Evolutionary conservation across 2,329 filamentous ascomycete species (phyloP).

Genomic region (Ramichloridium luteum): DNA sequence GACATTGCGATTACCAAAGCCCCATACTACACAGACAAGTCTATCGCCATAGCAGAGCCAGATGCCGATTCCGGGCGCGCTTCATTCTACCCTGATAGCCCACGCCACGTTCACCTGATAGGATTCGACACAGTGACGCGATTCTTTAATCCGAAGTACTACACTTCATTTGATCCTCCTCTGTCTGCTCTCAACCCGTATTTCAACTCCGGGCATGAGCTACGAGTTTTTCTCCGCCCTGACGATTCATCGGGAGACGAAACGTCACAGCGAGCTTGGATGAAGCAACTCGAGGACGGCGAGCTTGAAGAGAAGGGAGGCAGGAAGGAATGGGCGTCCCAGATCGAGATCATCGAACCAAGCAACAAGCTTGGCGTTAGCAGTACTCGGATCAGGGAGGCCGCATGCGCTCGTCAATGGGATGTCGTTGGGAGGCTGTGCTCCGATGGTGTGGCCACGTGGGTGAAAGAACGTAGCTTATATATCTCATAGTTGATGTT

Average conservation of each 20-base stretch:
- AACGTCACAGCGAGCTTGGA: conserved; percentile 43
- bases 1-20: conserved; percentile 60
- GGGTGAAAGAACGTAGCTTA: conserved; percentile 44
- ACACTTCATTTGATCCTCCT: conserved; percentile 45
- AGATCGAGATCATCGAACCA: conserved; percentile 49
- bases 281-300: conserved; percentile 37
- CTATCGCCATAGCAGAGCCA: conserved; percentile 38
- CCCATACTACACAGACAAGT: conserved; percentile 66
- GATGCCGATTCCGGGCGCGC: conserved; percentile 24
- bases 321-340: conserved; percentile 43
- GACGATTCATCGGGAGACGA: conserved; percentile 48
- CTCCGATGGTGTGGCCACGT: conserved; percentile 43
- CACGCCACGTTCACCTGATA: conserved; percentile 53
- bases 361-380: conserved; percentile 38
- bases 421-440: conserved; percentile 42
- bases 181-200: conserved; percentile 49
- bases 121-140: conserved; percentile 68
- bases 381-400: conserved; percentile 50
- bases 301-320: conserved; percentile 44
- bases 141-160: conserved; percentile 61
- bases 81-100: conserved; percentile 24
- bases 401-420: conserved; percentile 39
- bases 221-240: conserved; percentile 53
- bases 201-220: conserved; percentile 44
- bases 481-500: conserved; percentile 41